These are phyloP conservation scores for Vitis hybrid DNA, from an alignment of 177 flowering plant genomes.

Conservation along the genomic window DNA sequence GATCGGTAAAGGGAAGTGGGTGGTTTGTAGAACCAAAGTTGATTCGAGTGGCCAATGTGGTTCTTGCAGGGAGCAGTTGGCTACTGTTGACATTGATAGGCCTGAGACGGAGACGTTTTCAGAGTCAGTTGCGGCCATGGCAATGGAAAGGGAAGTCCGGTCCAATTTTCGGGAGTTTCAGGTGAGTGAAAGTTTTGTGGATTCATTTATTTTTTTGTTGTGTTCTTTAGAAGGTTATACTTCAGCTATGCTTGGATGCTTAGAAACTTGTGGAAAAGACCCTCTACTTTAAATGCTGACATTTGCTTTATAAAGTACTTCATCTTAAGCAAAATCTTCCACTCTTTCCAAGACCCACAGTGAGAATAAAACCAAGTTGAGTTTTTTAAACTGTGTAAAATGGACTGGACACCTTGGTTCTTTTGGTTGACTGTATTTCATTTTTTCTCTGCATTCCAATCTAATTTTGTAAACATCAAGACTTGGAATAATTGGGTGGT, in stretches of 20 bases:
- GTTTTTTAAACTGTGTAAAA: no score
- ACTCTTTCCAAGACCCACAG: no score
- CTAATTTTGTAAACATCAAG: no score
- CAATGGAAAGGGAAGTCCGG: conserved; percentile 63
- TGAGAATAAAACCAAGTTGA: no score
- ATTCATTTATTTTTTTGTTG: neutral
- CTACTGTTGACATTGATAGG: conserved; percentile 68
- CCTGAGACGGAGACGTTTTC: conserved; percentile 74
- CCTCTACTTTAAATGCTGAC: no score
- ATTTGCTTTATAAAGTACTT: no score
- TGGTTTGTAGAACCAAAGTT: conserved; percentile 24
- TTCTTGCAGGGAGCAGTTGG: conserved; percentile 54
- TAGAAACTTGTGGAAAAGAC: no score
- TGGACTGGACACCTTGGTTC: no score
- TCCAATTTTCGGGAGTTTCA: conserved; percentile 63
- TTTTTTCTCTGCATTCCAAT: no score
- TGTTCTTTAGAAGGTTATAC: neutral
- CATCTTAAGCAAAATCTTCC: no score
- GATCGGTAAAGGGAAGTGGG: conserved; percentile 80
- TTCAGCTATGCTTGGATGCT: neutral
- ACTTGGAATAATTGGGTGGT: no score
- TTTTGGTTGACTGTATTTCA: no score
- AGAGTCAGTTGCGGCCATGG: conserved; percentile 57
- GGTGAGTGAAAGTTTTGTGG: conserved; percentile 29
- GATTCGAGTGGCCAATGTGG: conserved; percentile 43